These are phyloP conservation scores for Ormosia semicastrata DNA, from an alignment of 306 rosid genomes.

Conservation along the genomic window DNA sequence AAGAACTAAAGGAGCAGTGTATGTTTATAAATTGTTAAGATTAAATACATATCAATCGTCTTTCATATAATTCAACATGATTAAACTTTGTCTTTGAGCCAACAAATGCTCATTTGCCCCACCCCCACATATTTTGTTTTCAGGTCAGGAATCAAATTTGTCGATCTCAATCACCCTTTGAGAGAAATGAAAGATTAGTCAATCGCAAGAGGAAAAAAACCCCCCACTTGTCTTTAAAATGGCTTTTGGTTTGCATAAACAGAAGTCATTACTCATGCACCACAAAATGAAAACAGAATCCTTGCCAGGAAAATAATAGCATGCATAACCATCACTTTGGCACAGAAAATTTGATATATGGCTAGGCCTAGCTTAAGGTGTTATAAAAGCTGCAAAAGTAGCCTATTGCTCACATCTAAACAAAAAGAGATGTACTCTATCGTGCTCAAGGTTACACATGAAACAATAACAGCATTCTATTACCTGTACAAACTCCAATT, in stretches of 20 bases:
- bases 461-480: neutral
- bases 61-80: neutral
- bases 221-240: neutral
- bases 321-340: neutral
- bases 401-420: neutral
- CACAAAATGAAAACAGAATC: neutral
- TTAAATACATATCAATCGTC: neutral
- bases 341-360: neutral
- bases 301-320: neutral
- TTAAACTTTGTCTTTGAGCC: neutral
- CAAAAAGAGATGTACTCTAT: neutral
- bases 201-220: neutral
- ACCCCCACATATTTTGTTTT: neutral
- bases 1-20: neutral
- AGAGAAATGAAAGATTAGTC: neutral
- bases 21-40: neutral
- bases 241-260: neutral
- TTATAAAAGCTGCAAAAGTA: neutral
- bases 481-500: neutral
- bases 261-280: neutral
- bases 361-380: neutral
- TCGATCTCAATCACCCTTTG: neutral
- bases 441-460: neutral
- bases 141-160: constrained; percentile 1
- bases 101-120: neutral